Evolutionary conservation across 192 early-diverging fungal genomes (phyloP), one percentile per base, ranked within the genome.

Genomic region (Linnemannia exigua): DNA sequence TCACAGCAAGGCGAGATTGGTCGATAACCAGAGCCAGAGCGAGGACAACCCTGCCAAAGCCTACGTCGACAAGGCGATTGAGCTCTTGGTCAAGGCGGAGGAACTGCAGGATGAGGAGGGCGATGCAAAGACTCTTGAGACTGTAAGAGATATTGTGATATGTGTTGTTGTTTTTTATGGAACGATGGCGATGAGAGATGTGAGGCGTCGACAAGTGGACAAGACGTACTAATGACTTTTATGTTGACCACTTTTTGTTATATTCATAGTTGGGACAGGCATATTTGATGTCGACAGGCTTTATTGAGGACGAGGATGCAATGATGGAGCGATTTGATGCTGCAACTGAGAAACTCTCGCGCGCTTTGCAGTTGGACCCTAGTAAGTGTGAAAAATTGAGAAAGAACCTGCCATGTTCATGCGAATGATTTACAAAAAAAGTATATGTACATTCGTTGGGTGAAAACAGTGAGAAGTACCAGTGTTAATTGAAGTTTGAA

Each of bases 231-330:
- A 44, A 44, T 44, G 41, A 46, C 33, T 51, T 66, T 63, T 20
- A 44, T 35, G 36, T 68, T 67, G 20, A 28, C 58, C 28, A 15
- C n/a, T 63, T 36, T 16, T 19, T 73, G 2, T 47, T 71, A 0
- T 72, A 75, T n/a, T 80, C 80, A 33, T 50, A 89, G 88, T 74
- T 89, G 68, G 88, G 88, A 19, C 87, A 89, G 76, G 85, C 82
- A 28, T 89, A 81, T 73, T 71, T 89, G 38, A 84, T 89, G 81
- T 79, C 82, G 70, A 73, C 82, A 36, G 79, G 68, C 46, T 51
- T 90, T 44, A 80, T 87, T 41, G 84, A 77, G 17, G 91, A 93
- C 47, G 92, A 93, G 25, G 91, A 93, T 22, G 50, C 77, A 52
- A 88, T 88, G 14, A 87, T 93, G 41, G 78, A 81, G n/a, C 87